A percentile compares a stretch with the other conserved stretches of the same genome.
These are phyloP conservation scores for Thermochaetoides dissita DNA, from an alignment of 2,329 filamentous ascomycete genomes.

Conservation along the genomic window DNA sequence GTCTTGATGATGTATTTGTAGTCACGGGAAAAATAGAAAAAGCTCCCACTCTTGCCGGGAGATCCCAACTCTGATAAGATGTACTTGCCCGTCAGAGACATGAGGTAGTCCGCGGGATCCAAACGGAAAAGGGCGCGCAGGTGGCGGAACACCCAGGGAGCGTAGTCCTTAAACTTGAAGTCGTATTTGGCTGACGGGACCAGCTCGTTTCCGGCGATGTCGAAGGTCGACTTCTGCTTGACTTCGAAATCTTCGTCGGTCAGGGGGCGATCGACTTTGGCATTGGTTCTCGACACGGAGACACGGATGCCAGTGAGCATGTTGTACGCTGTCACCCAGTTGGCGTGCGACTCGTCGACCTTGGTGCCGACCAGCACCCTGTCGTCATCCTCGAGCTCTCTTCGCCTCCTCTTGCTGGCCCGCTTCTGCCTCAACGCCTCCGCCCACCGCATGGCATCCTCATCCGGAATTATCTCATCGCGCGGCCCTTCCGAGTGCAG, in stretches of 20 bases:
- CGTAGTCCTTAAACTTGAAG: constrained; percentile 99
- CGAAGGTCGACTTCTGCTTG: constrained; percentile 96
- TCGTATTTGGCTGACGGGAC: constrained; percentile 98
- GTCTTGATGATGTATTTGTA: constrained; percentile 99
- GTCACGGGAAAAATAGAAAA: constrained; percentile 98
- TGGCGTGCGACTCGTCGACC: constrained; percentile 92
- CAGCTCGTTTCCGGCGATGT: constrained; percentile 93
- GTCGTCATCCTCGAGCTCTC: constrained; percentile 83
- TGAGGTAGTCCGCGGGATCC: constrained; percentile 93
- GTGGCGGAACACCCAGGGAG: constrained; percentile 97
- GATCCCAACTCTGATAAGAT: constrained; percentile 94
- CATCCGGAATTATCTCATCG: constrained; percentile 74
- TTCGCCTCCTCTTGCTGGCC: constrained; percentile 69
- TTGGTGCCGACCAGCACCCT: constrained; percentile 91
- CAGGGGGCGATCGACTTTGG: constrained; percentile 82
- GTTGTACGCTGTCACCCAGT: constrained; percentile 97
- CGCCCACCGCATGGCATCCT: constrained; percentile 82
- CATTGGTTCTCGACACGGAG: constrained; percentile 88
- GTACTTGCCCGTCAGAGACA: constrained; percentile 97
- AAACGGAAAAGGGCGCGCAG: constrained; percentile 76
- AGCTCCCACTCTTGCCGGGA: constrained; percentile 94
- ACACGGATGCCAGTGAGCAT: constrained; percentile 99
- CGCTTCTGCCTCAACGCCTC: constrained; percentile 86
- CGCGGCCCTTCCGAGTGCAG: constrained; percentile 71
- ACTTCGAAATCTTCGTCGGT: constrained; percentile 86